A percentile compares a stretch with the other conserved stretches of the same genome.
Evolutionary conservation across 2,329 filamentous ascomycete species (phyloP).

Genomic region (Aspergillus fructus): DNA sequence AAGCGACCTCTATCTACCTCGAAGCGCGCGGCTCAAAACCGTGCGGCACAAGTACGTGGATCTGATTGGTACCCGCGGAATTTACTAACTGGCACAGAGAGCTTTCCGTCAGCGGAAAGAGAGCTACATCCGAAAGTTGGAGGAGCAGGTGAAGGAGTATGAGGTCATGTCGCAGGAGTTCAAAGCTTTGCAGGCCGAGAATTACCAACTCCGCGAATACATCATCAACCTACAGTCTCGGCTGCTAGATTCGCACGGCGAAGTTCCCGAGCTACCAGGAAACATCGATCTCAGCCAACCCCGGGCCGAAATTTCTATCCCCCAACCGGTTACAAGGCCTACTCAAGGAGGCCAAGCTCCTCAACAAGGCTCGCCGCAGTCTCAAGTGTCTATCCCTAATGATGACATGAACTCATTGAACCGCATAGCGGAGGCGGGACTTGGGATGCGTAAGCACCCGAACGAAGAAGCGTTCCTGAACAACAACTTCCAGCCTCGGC

Average conservation of each 20-base stretch:
- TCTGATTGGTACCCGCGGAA: background rate
- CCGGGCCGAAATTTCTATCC: slow-evolving; percentile 38
- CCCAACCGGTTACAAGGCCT: slow-evolving; percentile 24
- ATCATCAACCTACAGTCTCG: slow-evolving; percentile 86
- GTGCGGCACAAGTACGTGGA: slow-evolving; percentile 82
- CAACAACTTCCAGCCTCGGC: slow-evolving; percentile 33
- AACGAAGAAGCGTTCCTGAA: slow-evolving; percentile 39
- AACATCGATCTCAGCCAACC: slow-evolving; percentile 70
- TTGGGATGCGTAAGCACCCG: slow-evolving; percentile 45
- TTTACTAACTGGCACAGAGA: slow-evolving; percentile 57
- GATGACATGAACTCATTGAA: slow-evolving; percentile 45
- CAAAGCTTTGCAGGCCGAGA: slow-evolving; percentile 82
- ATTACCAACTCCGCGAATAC: slow-evolving; percentile 88
- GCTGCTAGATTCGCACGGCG: slow-evolving; percentile 77
- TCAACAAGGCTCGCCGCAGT: slow-evolving; percentile 29
- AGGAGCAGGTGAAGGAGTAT: slow-evolving; percentile 85
- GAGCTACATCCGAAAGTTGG: slow-evolving; percentile 95
- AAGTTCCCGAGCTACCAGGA: slow-evolving; percentile 78
- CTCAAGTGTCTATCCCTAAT: slow-evolving; percentile 26
- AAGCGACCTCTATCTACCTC: slow-evolving; percentile 93
- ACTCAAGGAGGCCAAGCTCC: slow-evolving; percentile 25
- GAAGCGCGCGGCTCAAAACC: slow-evolving; percentile 93
- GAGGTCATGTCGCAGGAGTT: slow-evolving; percentile 72
- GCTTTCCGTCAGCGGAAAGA: slow-evolving; percentile 98
- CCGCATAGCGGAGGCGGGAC: slow-evolving; percentile 43